Conservation (phyloP, 148 eudicot genomes). For the Selenicereus undatus region DNA sequence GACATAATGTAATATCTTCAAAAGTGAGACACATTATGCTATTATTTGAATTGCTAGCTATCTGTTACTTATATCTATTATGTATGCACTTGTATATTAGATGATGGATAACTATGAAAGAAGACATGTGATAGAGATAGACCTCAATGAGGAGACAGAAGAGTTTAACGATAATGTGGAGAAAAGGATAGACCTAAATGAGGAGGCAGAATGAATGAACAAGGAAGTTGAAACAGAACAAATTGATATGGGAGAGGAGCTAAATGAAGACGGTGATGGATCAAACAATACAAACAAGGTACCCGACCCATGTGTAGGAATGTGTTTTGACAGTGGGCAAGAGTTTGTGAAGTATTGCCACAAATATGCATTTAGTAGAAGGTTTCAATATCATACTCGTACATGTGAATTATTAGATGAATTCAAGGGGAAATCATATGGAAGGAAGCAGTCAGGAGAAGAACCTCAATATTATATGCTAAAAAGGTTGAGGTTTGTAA, state of each 20-base stretch:
- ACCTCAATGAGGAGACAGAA: background rate
- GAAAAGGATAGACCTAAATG: background rate
- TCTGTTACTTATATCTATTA: too few relatives aligned
- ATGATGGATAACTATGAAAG: background rate
- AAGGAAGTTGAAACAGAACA: too few relatives aligned
- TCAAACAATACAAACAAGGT: background rate
- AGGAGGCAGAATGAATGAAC: background rate
- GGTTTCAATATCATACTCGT: background rate
- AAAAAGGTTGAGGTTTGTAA: background rate
- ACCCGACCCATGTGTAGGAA: background rate
- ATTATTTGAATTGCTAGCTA: too few relatives aligned
- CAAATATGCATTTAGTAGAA: background rate
- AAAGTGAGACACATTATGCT: too few relatives aligned
- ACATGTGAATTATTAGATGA: background rate
- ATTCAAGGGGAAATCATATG: background rate
- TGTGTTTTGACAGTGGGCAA: background rate
- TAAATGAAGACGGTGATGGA: background rate
- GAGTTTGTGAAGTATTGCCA: background rate
- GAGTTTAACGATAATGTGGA: background rate
- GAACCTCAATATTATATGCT: background rate
- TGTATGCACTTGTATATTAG: background rate
- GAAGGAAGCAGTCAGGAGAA: background rate
- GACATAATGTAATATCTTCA: too few relatives aligned
- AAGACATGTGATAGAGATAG: background rate
- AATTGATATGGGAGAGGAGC: background rate